Evolutionary conservation across 805 yeast species (phyloP).

Genomic region (Citeromyces nyonsensis): DNA sequence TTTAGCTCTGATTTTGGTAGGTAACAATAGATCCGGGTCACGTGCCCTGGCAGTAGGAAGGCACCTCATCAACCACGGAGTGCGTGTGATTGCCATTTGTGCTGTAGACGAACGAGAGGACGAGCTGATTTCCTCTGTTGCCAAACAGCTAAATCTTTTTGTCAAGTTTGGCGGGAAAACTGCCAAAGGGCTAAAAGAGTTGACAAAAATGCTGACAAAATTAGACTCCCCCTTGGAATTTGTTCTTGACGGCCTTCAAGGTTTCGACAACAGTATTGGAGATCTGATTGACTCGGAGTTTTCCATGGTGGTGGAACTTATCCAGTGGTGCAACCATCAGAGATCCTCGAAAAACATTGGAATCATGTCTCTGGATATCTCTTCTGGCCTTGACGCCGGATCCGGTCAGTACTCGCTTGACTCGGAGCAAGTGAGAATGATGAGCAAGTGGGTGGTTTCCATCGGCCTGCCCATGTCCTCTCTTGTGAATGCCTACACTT

Average conservation of each 20-base stretch:
- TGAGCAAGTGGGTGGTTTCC: slow-evolving; percentile 46
- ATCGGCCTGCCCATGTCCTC: slow-evolving; percentile 64
- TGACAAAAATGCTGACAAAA: slow-evolving; percentile 21
- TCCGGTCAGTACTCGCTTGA: slow-evolving; percentile 34
- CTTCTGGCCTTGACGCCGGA: slow-evolving; percentile 74
- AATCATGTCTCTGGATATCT: slow-evolving; percentile 59
- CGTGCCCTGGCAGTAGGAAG: slow-evolving; percentile 70
- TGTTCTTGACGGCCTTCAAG: slow-evolving; percentile 74
- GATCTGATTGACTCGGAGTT: slow-evolving; percentile 36
- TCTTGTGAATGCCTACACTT: slow-evolving; percentile 40
- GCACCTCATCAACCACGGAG: slow-evolving; percentile 60
- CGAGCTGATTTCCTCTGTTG: slow-evolving; percentile 16
- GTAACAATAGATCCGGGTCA: slow-evolving; percentile 64
- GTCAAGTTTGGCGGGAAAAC: slow-evolving; percentile 56
- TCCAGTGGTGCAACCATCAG: slow-evolving; percentile 52
- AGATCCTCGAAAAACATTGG: slow-evolving; percentile 17
- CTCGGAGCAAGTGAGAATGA: slow-evolving; percentile 15
- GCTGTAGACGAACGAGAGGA: slow-evolving; percentile 19
- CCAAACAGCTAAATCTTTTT: slow-evolving; percentile 37
- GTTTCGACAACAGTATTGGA: slow-evolving; percentile 54
- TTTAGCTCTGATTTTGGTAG: slow-evolving; percentile 50
- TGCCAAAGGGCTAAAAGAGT: slow-evolving; percentile 19
- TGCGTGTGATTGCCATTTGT: slow-evolving; percentile 44
- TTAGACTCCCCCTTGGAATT: slow-evolving; percentile 67
- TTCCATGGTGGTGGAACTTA: slow-evolving; percentile 22